phyloP scores from a whole-genome alignment of 2,329 filamentous ascomycete species.

The Colletotrichum melonis region DNA sequence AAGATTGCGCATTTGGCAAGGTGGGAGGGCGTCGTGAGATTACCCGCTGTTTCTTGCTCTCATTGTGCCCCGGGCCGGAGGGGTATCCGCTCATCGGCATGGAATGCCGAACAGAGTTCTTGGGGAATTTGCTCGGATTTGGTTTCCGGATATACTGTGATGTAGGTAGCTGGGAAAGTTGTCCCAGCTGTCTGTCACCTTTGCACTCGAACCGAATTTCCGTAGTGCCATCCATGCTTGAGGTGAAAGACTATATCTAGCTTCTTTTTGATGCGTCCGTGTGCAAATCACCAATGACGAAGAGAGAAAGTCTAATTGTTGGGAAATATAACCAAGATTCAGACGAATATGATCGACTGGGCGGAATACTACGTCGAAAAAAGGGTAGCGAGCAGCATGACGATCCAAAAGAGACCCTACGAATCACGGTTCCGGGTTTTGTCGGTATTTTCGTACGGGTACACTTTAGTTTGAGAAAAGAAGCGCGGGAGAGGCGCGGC shows the following conservation, averaged over 20 bases:
- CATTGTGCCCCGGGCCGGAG: background rate
- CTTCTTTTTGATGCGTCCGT: no score
- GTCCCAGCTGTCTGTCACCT: no score
- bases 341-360: no score
- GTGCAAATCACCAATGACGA: no score
- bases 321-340: no score
- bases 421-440: background rate
- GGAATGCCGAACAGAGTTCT: background rate
- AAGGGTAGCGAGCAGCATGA: background rate
- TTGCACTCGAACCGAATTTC: no score
- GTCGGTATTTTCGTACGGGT: background rate
- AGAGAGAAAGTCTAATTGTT: no score
- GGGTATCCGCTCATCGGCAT: background rate
- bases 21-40: slow-evolving; percentile 3
- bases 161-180: background rate
- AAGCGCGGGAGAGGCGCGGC: slow-evolving; percentile 15
- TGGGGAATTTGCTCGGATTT: background rate
- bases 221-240: no score
- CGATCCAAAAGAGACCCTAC: no score
- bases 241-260: no score
- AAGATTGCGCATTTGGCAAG: slow-evolving; percentile 6
- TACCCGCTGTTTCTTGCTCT: background rate
- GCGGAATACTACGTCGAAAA: no score
- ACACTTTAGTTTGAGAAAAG: background rate
- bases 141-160: background rate